phyloP scores from a whole-genome alignment of 306 rosid genomes.

The Glycine latifolia region DNA sequence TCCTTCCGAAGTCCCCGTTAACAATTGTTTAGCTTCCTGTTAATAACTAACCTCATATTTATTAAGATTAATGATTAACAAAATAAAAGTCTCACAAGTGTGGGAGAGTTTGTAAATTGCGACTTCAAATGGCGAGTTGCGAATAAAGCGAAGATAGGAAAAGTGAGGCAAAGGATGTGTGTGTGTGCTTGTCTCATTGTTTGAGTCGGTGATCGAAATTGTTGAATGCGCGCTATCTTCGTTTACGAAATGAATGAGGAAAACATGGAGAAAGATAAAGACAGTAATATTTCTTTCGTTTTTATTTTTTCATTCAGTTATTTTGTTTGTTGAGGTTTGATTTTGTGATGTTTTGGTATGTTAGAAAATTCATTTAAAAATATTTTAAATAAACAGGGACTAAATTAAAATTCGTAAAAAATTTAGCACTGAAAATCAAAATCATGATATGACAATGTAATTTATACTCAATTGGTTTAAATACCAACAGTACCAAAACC shows the following conservation, averaged over 20 bases:
- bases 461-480: no score
- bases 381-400: no score
- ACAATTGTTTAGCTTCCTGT: no score
- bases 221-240: slow-evolving; percentile 31
- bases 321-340: no score
- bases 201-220: slow-evolving; percentile 37
- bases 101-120: neutral
- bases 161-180: slow-evolving; percentile 34
- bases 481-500: no score
- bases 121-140: slow-evolving; percentile 20
- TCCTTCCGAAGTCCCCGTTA: no score
- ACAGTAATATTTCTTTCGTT: neutral
- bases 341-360: no score
- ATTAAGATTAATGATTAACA: neutral
- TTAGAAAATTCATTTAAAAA: no score
- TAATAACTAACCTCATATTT: neutral
- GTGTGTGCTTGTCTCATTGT: neutral
- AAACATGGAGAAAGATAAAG: slow-evolving; percentile 54
- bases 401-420: no score
- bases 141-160: slow-evolving; percentile 21
- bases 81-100: neutral
- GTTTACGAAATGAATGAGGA: slow-evolving; percentile 59
- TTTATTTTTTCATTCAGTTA: no score
- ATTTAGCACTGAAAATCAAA: no score
- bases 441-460: no score